phyloP scores from a whole-genome alignment of 2,329 filamentous ascomycete genomes.

The Cordyceps fumosorosea region DNA sequence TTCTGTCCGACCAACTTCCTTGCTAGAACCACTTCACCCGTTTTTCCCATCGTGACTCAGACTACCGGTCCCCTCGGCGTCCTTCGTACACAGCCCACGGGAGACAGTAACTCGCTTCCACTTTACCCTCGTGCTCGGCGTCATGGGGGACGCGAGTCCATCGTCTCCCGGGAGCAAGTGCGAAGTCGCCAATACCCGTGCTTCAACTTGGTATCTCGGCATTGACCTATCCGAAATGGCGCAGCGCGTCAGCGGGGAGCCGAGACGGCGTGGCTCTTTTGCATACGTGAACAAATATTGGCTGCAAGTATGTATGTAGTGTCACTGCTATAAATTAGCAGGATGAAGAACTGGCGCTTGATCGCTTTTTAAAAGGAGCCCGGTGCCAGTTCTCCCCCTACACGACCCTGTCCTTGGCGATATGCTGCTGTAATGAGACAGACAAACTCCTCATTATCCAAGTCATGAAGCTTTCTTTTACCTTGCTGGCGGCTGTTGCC shows the following conservation, averaged over 20 bases:
- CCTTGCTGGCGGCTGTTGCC: slow-evolving; percentile 14
- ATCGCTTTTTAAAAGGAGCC: neutral
- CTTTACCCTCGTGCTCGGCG: neutral
- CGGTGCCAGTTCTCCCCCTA: neutral
- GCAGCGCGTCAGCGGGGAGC: neutral
- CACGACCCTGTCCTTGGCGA: neutral
- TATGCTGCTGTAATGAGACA: neutral
- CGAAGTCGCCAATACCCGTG: neutral
- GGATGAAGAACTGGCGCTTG: neutral
- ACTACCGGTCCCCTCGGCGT: neutral
- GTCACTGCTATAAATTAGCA: neutral
- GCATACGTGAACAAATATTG: neutral
- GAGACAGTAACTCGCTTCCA: neutral
- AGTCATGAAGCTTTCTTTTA: slow-evolving; percentile 20
- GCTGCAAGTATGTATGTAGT: neutral
- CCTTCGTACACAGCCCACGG: neutral
- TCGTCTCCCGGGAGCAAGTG: neutral
- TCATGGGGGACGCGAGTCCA: neutral
- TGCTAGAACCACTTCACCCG: neutral
- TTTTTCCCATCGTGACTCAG: neutral
- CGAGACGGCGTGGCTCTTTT: neutral
- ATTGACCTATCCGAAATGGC: neutral
- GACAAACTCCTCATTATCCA: neutral
- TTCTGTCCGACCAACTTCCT: neutral
- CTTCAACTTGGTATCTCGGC: no score